phyloP scores from a whole-genome alignment of 2,329 filamentous ascomycete species.

The Gyromitra esculenta region DNA sequence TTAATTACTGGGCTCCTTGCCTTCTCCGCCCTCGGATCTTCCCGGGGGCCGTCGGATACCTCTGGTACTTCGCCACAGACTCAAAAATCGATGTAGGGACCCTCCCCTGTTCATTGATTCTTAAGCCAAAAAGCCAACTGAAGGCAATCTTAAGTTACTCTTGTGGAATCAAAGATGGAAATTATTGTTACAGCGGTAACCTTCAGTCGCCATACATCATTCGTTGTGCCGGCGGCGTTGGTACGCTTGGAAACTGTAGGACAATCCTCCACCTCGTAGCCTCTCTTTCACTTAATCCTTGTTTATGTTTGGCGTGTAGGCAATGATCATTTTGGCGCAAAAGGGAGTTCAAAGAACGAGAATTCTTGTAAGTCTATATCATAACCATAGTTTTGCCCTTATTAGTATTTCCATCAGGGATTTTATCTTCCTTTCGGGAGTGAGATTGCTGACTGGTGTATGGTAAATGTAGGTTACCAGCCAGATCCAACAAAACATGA shows the following conservation, averaged over 20 bases:
- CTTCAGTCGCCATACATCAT: slow-evolving; percentile 32
- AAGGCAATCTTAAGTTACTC: slow-evolving; percentile 17
- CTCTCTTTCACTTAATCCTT: not conserved
- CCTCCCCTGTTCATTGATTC: not conserved
- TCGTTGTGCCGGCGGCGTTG: slow-evolving; percentile 13
- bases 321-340: slow-evolving; percentile 19
- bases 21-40: slow-evolving; percentile 10
- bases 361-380: slow-evolving; percentile 24
- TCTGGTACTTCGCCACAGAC: not conserved
- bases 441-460: not conserved
- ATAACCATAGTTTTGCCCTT: not conserved
- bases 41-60: not conserved
- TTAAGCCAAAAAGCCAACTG: not conserved
- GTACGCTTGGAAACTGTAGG: slow-evolving; percentile 34
- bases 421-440: too few relatives aligned
- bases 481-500: slow-evolving; percentile 19
- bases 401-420: not conserved
- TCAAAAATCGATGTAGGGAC: not conserved
- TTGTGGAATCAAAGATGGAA: slow-evolving; percentile 27
- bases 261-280: not conserved
- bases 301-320: not conserved
- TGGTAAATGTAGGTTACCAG: slow-evolving; percentile 28
- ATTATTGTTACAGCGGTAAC: slow-evolving; percentile 14
- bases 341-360: not conserved
- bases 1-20: slow-evolving; percentile 20